Conservation (phyloP, 2,329 filamentous ascomycete genomes). For the Clonostachys sp. region DNA sequence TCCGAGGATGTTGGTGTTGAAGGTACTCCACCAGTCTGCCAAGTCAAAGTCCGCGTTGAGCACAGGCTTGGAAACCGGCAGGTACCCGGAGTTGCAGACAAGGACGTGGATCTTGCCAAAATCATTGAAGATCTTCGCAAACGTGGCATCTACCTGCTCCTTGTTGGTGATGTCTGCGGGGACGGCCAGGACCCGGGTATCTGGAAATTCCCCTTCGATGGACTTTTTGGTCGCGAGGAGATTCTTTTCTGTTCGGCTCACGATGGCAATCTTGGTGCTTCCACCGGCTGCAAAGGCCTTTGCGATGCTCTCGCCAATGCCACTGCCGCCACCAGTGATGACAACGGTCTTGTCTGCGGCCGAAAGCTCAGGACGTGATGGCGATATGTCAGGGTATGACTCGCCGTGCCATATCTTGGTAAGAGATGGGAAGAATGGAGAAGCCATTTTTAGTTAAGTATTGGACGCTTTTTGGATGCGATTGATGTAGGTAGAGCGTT, state of each 20-base stretch:
- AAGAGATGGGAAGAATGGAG: constrained; percentile 1
- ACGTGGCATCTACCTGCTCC: background rate
- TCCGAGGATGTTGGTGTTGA: too few relatives aligned
- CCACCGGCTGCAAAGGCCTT: constrained; percentile 3
- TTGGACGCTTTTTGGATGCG: too few relatives aligned
- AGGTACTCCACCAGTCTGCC: too few relatives aligned
- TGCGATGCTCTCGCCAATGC: constrained; percentile 5
- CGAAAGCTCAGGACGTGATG: constrained; percentile 20
- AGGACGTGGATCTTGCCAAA: constrained; percentile 2
- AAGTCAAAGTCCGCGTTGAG: too few relatives aligned
- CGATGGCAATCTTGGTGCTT: background rate
- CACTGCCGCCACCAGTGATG: constrained; percentile 6
- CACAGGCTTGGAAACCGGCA: too few relatives aligned
- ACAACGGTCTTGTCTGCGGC: constrained; percentile 14
- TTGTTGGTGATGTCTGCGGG: background rate
- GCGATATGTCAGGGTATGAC: constrained; percentile 20
- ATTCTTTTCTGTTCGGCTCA: background rate
- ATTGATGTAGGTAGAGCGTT: too few relatives aligned
- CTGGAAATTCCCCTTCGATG: background rate
- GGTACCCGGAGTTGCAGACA: background rate
- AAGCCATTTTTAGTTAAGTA: too few relatives aligned
- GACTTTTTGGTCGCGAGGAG: background rate
- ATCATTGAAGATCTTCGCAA: background rate
- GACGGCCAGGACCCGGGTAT: background rate
- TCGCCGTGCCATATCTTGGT: constrained; percentile 10